Base-by-base conservation (phyloP, 148 eudicot genomes). In the Gaultheria prostrata region DNA sequence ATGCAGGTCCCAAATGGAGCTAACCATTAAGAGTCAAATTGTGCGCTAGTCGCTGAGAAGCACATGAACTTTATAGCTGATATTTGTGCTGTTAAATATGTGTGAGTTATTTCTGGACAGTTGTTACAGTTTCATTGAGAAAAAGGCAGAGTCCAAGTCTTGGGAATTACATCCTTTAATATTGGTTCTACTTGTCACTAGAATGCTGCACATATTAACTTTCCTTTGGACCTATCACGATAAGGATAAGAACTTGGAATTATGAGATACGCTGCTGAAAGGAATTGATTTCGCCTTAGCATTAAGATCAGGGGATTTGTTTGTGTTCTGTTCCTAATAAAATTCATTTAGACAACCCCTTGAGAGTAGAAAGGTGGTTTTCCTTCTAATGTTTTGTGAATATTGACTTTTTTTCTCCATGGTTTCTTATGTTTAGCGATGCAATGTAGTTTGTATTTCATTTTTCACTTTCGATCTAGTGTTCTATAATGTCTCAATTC, bases 61-160 rank as follows among this genome's bases (percentile, higher is more conserved):
- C 26, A 20, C 46, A 10, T 20, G 26, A 73, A 74, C 24, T 74
- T 45, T 49, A 17, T 76, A 76, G 28, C 50, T 21, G 17, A 46
- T 76, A n/a, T 33, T 32, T 12, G 18, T 6, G 46, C n/a, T 54
- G 57, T 54, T 54, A 14, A 54, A 43, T 11, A n/a, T 24, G n/a
- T 71, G 28, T 71, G 18, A 10, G 51, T 45, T 74, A 39, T 4
- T 74, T 74, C 51, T 74, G 1, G 46, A 45, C 50, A 74, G 48
- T 54, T 17, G 57, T 54, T 54, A 54, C 57, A 54, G 57, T 54
- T 73, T 32, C 21, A 30, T 33, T 30, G 39, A 35, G 75, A 32
- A 70, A 70, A 45, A 70, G 35, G 77, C 77, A 18, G 13, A 73
- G 77, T 73, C 77, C 48, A 73, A 73, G 39, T 15, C 43, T 73